Base-by-base conservation (phyloP, 441 rosid genomes). In the Jatropha podagrica region DNA sequence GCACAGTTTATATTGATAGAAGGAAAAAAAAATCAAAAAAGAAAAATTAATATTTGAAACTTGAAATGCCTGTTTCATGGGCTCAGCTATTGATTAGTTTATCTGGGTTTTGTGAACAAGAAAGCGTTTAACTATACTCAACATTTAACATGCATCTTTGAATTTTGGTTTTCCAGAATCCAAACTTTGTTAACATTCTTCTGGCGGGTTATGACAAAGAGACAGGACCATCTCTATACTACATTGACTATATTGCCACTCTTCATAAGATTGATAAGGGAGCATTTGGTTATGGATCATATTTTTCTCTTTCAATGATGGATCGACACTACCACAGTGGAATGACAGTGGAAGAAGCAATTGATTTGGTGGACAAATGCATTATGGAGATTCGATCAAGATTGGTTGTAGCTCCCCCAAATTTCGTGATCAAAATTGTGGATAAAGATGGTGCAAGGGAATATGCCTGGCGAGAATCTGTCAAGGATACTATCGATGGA, bases 181-280 rank as follows among this genome's bases (percentile, higher is more conserved):
- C 99, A 0, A 94, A 96, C 80, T 81, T 49, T 4, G 98, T 96
- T 76, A 94, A 96, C 89, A 88, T 94, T 66, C 93, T 96, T 69
- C 74, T 96, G 82, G 98, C 98, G 81, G 98, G 98, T 14, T 94
- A 90, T 32, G 97, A 94, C 86, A 89, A 89, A 78, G 96, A 94
- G 81, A 89, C 90, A 1, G 98, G 99, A 17, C 94, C 98, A 7
- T 90, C 97, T 56, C 93, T 96, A 5, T 96, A 89, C 89, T 96
- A 94, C 82, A 88, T 96, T 0, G 98, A 96, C 84, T 96, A 96
- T 85, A 92, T 96, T 71, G 97, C 98, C 59, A 90, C 94, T 41
- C 93, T 93, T 67, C 98, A 96, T 90, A 96, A 93, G 87, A 92
- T 96, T 58, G 99, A 96, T 3, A 94, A 89, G 89, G 99, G 92